A percentile compares a stretch with the other conserved stretches of the same genome.
Conservation (phyloP, 1,284 basidiomycete genomes). For the Malassezia caprae region DNA sequence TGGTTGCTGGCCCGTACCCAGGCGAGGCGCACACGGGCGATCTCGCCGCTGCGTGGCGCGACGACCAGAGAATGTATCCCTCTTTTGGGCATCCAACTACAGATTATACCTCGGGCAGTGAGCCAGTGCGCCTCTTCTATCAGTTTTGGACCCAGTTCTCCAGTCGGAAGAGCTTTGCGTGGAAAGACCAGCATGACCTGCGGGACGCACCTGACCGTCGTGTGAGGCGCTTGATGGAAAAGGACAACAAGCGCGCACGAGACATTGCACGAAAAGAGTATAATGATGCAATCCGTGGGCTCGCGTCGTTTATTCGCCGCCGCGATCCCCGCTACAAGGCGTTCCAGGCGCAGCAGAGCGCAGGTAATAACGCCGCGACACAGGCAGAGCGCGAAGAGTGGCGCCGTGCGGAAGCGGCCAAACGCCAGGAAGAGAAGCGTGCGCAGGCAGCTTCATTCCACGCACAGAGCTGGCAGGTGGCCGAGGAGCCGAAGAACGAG, state of each 20-base stretch:
- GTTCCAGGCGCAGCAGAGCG: slow-evolving; percentile 45
- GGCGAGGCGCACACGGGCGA: slow-evolving; percentile 43
- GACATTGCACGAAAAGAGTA: slow-evolving; percentile 82
- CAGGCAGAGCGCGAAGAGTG: slow-evolving; percentile 49
- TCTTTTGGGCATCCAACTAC: slow-evolving; percentile 74
- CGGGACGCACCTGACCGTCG: slow-evolving; percentile 76
- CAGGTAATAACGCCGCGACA: slow-evolving; percentile 53
- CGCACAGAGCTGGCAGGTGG: slow-evolving; percentile 37
- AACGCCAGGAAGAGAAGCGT: slow-evolving; percentile 32
- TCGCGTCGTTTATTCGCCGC: slow-evolving; percentile 78
- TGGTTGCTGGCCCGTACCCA: slow-evolving; percentile 51
- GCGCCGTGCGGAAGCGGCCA: slow-evolving; percentile 50
- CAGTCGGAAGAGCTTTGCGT: slow-evolving; percentile 78
- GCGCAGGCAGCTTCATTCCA: slow-evolving; percentile 55
- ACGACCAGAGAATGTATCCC: slow-evolving; percentile 51
- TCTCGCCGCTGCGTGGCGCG: slow-evolving; percentile 20
- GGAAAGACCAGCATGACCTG: slow-evolving; percentile 75
- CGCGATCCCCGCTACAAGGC: slow-evolving; percentile 83
- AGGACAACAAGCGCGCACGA: slow-evolving; percentile 83
- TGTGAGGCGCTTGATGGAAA: slow-evolving; percentile 75
- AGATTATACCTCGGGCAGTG: slow-evolving; percentile 53
- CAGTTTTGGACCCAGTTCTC: slow-evolving; percentile 74
- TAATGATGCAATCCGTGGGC: slow-evolving; percentile 68
- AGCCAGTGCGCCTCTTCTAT: slow-evolving; percentile 60
- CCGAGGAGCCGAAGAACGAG: slow-evolving; percentile 20